phyloP scores from a whole-genome alignment of 106 monocot species.

The Ottelia alismoides region DNA sequence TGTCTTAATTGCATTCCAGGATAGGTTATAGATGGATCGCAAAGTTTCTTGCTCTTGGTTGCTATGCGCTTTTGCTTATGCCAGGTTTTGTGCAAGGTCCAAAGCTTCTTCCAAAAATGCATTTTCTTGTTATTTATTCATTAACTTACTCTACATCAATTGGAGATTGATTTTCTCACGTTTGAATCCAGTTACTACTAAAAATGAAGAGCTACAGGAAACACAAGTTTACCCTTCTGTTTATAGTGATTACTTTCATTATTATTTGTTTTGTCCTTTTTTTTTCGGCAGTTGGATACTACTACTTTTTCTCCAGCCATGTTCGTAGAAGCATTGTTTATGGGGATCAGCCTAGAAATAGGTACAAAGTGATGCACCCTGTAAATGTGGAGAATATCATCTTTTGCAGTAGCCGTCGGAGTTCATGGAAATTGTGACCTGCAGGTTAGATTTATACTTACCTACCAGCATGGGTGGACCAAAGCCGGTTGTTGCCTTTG shows the following conservation, averaged over 20 bases:
- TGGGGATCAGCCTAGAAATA: slow-evolving; percentile 87
- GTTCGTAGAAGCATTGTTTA: slow-evolving; percentile 80
- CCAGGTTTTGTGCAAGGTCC: slow-evolving; percentile 94
- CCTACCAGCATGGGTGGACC: slow-evolving; percentile 30
- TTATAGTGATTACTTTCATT: neutral
- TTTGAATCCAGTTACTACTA: too few species aligned
- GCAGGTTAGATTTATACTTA: slow-evolving; percentile 83
- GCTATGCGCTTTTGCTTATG: slow-evolving; percentile 78
- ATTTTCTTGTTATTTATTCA: neutral
- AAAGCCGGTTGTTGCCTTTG: slow-evolving; percentile 86
- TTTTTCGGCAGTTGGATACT: slow-evolving; percentile 19
- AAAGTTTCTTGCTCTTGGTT: slow-evolving; percentile 77
- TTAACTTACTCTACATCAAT: too few species aligned
- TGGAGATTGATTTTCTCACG: too few species aligned
- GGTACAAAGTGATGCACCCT: too few species aligned
- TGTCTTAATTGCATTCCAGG: slow-evolving; percentile 28
- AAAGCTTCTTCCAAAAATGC: neutral
- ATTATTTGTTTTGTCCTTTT: neutral
- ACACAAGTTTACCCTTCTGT: neutral
- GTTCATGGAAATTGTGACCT: neutral
- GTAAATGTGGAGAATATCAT: neutral
- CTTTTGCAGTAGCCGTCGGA: neutral
- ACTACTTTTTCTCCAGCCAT: slow-evolving; percentile 16
- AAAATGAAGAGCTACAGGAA: too few species aligned
- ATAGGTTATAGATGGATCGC: slow-evolving; percentile 94